Evolutionary conservation across 2,329 filamentous ascomycete species (phyloP).

Genomic region (Fusarium armeniacum): DNA sequence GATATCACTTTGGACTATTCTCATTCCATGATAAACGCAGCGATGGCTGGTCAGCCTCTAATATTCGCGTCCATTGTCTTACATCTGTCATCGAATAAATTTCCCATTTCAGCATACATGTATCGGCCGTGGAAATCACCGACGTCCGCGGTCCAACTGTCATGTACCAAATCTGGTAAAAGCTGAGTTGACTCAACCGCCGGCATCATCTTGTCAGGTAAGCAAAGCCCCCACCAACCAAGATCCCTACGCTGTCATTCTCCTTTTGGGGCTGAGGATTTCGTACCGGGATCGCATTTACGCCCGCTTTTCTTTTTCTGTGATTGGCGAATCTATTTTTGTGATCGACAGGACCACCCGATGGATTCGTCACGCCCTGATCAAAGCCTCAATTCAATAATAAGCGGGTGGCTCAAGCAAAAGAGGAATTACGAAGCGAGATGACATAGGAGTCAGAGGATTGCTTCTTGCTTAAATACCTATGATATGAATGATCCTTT

Average conservation of each 20-base stretch:
- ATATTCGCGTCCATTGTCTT: not conserved
- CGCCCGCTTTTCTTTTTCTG: not conserved
- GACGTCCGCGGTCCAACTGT: not conserved
- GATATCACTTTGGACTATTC: not conserved
- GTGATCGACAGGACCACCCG: not conserved
- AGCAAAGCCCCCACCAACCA: slow-evolving; percentile 12
- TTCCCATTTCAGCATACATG: not conserved
- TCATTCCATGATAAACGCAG: not conserved
- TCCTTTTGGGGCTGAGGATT: slow-evolving; percentile 6
- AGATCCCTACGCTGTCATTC: slow-evolving; percentile 2
- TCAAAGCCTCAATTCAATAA: slow-evolving; percentile 19
- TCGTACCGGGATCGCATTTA: not conserved
- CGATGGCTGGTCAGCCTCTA: not conserved
- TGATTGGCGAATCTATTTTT: slow-evolving; percentile 31
- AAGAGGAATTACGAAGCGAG: slow-evolving; percentile 8
- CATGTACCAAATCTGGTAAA: not conserved
- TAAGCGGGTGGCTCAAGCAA: slow-evolving; percentile 24
- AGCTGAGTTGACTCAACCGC: not conserved
- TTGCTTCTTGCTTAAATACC: slow-evolving; percentile 1
- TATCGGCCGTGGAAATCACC: not conserved
- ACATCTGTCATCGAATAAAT: not conserved
- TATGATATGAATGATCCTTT: not conserved
- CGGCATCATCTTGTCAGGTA: slow-evolving; percentile 8
- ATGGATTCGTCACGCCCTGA: slow-evolving; percentile 12
- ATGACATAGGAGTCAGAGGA: not conserved